Percentiles rank a stretch among this genome's conserved stretches.
Evolutionary conservation across 495 filamentous ascomycete species (phyloP).

Genomic region (Aspergillus kassunensis): DNA sequence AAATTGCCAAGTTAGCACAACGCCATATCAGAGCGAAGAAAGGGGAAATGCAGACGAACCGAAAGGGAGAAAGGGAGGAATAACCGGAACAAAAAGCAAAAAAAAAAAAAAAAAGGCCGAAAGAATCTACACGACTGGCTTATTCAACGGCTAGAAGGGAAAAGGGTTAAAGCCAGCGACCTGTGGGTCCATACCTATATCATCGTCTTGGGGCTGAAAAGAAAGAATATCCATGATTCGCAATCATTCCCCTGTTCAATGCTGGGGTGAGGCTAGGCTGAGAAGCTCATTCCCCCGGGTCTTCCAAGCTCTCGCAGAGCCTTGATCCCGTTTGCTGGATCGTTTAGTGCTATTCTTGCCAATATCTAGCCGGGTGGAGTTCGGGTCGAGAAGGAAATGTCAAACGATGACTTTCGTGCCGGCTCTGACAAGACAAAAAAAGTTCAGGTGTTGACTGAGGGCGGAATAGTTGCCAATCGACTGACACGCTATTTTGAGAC

Average conservation of each 20-base stretch:
- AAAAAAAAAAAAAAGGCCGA: not conserved
- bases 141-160: not conserved
- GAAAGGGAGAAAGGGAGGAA: not conserved
- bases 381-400: conserved; percentile 4
- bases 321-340: conserved; percentile 15
- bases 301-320: conserved; percentile 4
- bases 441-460: not conserved
- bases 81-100: conserved; percentile 2
- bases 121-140: not conserved
- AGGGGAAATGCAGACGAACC: not conserved
- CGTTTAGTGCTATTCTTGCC: conserved; percentile 1
- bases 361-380: conserved; percentile 3
- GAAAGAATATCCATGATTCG: conserved; percentile 1
- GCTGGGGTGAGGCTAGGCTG: not conserved
- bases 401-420: not conserved
- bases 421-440: conserved; percentile 6
- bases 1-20: conserved; percentile 3
- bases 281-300: conserved; percentile 8
- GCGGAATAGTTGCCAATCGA: conserved; percentile 1
- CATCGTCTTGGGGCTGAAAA: conserved; percentile 15
- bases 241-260: not conserved
- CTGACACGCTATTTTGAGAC: conserved; percentile 3
- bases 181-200: conserved; percentile 8
- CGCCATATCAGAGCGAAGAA: not conserved
- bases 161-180: conserved; percentile 11